Conservation (phyloP, 805 yeast species). For the Saccharomyces paradoxus region DNA sequence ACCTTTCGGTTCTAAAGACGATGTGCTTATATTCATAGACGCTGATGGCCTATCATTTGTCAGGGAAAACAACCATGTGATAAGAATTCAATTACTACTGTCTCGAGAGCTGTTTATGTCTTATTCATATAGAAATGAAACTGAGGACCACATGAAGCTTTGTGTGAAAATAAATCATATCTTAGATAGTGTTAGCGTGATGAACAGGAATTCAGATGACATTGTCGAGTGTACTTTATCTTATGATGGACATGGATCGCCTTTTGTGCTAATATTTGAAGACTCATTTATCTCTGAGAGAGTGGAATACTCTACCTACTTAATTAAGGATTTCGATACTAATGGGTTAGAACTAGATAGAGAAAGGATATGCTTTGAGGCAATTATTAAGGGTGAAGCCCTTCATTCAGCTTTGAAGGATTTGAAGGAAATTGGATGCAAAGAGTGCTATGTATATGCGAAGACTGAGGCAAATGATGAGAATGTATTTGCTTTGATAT, state of each 20-base stretch:
- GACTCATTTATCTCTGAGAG: conserved; percentile 45
- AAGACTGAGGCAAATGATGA: conserved; percentile 27
- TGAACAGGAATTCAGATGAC: conserved; percentile 28
- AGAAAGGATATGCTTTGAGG: conserved; percentile 41
- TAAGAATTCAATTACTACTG: conserved; percentile 29
- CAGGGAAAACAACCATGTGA: conserved; percentile 39
- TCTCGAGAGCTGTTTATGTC: conserved; percentile 28
- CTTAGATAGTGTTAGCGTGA: conserved; percentile 43
- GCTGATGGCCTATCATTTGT: conserved; percentile 45
- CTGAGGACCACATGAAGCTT: conserved; percentile 26
- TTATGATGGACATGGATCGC: conserved; percentile 42
- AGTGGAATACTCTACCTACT: conserved; percentile 47
- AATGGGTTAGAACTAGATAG: conserved; percentile 37
- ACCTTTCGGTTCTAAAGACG: conserved; percentile 34
- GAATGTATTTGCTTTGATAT: conserved; percentile 40
- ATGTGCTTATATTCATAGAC: conserved; percentile 36
- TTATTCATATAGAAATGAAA: conserved; percentile 17
- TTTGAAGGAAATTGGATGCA: conserved; percentile 45
- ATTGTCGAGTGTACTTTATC: conserved; percentile 42
- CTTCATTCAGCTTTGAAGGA: conserved; percentile 49
- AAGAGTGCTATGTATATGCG: conserved; percentile 42
- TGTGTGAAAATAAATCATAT: conserved; percentile 40
- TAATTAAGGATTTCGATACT: conserved; percentile 29
- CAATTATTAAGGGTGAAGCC: conserved; percentile 45
- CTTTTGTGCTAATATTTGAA: conserved; percentile 49